Evolutionary conservation across 2,329 filamentous ascomycete genomes (phyloP), one percentile per base, ranked within the genome.

Genomic region (Albifimbria verrucaria): DNA sequence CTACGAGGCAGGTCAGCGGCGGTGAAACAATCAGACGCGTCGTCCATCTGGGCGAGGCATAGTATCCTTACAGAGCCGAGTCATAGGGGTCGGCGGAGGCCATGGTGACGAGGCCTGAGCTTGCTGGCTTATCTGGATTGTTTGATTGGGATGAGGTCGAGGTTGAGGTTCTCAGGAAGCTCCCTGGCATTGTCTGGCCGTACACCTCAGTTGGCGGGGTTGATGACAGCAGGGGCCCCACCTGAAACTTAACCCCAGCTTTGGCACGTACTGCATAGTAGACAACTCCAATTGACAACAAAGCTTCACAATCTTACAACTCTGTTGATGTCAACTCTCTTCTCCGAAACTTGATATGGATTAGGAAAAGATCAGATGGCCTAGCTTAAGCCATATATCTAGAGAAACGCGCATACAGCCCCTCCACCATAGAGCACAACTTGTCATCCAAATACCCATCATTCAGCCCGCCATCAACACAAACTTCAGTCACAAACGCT

Each of bases 51-150:
- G 41, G 36, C 36, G 12, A 24, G 32, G 50, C 44, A 32, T n/a
- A 49, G 52, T 39, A 41, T 49, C 48, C 85, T 72, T 79, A 90
- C 88, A 91, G 83, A 52, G 88, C 88, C 67, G 86, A 89, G 72
- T 92, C 88, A 66, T 88, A 89, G 7, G 86, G 85, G 64, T 89
- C 86, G 63, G 78, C 77, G 64, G 79, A 70, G 58, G 77, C 72
- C 77, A 80, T 80, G 18, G 51, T 65, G 57, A 47, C 41, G 45
- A 50, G 22, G 36, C 43, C 23, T 43, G 49, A 43, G 52, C 9
- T 57, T 52, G 51, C 53, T 48, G 32, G 23, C 36, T 32, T 9
- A 25, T 11, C 24, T 24, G n/a, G 28, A 32, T 42, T 25, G 39
- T 25, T 12, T 28, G 18, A 45, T 43, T 43, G 32, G 43, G 21